These are phyloP conservation scores for Rutstroemia sp. DNA, from an alignment of 2,329 filamentous ascomycete species.

Conservation along the genomic window DNA sequence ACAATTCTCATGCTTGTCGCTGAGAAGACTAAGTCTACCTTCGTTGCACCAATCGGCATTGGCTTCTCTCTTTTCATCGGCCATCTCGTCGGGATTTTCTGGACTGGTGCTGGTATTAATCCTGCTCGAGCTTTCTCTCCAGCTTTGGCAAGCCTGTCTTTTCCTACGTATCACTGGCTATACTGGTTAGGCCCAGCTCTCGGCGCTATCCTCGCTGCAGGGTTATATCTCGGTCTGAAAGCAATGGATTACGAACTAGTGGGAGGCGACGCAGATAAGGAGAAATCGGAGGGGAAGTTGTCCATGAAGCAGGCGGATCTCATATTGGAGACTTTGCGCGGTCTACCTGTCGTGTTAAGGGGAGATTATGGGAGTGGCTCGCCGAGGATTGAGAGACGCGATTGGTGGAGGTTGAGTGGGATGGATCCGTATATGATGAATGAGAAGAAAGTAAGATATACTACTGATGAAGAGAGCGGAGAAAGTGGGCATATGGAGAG, in stretches of 20 bases:
- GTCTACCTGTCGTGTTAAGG: neutral
- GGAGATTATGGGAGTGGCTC: neutral
- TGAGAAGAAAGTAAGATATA: neutral
- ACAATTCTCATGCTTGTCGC: slow-evolving; percentile 39
- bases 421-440: neutral
- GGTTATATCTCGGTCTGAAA: neutral
- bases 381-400: neutral
- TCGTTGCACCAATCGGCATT: slow-evolving; percentile 41
- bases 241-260: slow-evolving; percentile 7
- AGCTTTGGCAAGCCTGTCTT: slow-evolving; percentile 34
- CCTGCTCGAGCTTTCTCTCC: slow-evolving; percentile 39
- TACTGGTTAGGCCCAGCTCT: slow-evolving; percentile 27
- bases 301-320: neutral
- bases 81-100: slow-evolving; percentile 33
- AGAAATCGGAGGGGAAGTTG: neutral
- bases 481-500: neutral
- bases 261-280: slow-evolving; percentile 8
- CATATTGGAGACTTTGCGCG: slow-evolving; percentile 3
- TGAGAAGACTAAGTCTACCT: slow-evolving; percentile 30
- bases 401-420: slow-evolving; percentile 3
- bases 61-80: slow-evolving; percentile 39
- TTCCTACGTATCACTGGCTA: slow-evolving; percentile 39
- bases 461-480: neutral
- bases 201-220: neutral
- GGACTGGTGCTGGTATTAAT: slow-evolving; percentile 40